These are phyloP conservation scores for Podochytrium sp. DNA, from an alignment of 192 early-diverging fungal genomes.

Conservation along the genomic window DNA sequence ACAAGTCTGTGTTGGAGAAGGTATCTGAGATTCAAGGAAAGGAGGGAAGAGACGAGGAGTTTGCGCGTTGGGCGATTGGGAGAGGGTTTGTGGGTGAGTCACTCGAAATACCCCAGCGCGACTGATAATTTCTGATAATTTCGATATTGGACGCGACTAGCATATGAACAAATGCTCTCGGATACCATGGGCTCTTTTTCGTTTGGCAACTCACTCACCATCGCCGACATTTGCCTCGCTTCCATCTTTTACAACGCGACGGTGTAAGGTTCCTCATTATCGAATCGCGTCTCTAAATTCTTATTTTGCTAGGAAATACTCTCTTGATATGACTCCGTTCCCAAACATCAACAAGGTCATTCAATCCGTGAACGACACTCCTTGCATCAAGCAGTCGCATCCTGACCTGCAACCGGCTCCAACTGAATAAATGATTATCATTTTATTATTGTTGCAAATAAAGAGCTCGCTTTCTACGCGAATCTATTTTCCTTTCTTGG, in stretches of 20 bases:
- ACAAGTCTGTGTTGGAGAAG: background rate
- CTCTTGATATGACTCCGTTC: background rate
- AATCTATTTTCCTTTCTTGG: too few relatives aligned
- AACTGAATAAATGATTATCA: too few relatives aligned
- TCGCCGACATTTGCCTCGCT: slow-evolving; percentile 9
- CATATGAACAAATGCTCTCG: background rate
- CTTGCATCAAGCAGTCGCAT: slow-evolving; percentile 5
- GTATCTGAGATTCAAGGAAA: background rate
- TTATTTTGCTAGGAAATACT: background rate
- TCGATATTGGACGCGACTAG: background rate
- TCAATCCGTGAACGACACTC: background rate
- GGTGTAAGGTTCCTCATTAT: background rate
- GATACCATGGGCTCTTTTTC: background rate
- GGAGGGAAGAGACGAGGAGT: background rate
- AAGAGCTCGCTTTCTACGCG: too few relatives aligned
- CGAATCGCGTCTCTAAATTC: background rate
- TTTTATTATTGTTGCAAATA: too few relatives aligned
- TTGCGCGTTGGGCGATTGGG: slow-evolving; percentile 6
- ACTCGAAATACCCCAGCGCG: background rate
- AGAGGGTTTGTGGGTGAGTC: background rate
- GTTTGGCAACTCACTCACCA: slow-evolving; percentile 1
- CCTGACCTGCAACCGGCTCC: too few relatives aligned
- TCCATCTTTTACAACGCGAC: background rate
- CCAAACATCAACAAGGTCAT: background rate
- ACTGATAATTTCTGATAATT: background rate